Conservation (phyloP, 495 filamentous ascomycete species). For the Hapsidospora chrysogenum region DNA sequence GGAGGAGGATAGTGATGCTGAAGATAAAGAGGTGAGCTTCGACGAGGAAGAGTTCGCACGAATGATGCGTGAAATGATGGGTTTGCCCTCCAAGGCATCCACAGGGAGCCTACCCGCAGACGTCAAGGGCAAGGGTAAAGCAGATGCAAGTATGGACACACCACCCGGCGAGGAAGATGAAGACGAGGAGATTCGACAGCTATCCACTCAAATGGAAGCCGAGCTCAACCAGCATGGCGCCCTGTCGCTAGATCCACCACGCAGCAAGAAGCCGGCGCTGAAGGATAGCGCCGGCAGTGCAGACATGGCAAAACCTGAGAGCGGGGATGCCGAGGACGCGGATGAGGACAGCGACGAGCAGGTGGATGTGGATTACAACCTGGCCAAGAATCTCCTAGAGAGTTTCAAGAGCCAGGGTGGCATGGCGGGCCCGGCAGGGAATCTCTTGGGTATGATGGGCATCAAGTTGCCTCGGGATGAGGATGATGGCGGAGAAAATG, state of each 20-base stretch:
- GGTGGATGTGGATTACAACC: slow-evolving; percentile 65
- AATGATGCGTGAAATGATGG: slow-evolving; percentile 96
- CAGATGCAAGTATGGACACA: no score
- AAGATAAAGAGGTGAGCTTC: slow-evolving; percentile 64
- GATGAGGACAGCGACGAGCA: slow-evolving; percentile 31
- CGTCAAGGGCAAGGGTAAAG: no score
- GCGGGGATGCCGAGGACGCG: slow-evolving; percentile 4
- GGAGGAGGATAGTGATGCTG: slow-evolving; percentile 29
- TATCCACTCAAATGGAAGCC: slow-evolving; percentile 63
- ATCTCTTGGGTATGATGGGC: slow-evolving; percentile 73
- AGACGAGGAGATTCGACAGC: slow-evolving; percentile 48
- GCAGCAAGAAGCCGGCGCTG: slow-evolving; percentile 5
- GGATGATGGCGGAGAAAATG: slow-evolving; percentile 16
- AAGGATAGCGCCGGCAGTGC: neutral
- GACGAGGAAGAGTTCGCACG: slow-evolving; percentile 69
- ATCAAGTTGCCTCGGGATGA: slow-evolving; percentile 68
- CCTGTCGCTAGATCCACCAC: slow-evolving; percentile 39
- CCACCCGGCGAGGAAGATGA: slow-evolving; percentile 33
- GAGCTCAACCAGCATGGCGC: slow-evolving; percentile 69
- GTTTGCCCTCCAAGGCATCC: slow-evolving; percentile 34
- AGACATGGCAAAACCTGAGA: slow-evolving; percentile 4
- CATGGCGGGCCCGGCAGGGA: slow-evolving; percentile 68
- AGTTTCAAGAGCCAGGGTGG: slow-evolving; percentile 81
- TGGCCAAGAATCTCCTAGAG: slow-evolving; percentile 83
- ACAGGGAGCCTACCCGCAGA: no score